phyloP scores from a whole-genome alignment of 164 flowering plant species.

The Chloranthus sessilifolius region DNA sequence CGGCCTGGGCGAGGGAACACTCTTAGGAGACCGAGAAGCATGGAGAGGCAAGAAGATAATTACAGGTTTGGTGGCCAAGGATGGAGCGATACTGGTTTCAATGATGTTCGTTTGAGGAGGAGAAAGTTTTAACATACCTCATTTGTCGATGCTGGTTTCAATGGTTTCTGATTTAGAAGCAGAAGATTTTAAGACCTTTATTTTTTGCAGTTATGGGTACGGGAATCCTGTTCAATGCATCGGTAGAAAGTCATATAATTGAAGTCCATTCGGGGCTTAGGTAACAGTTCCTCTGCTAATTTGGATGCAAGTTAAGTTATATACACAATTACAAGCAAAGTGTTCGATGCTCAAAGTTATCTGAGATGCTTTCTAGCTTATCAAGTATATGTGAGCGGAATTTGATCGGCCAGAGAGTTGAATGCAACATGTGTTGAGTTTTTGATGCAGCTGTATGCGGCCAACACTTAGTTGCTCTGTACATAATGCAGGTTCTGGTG shows the following conservation, averaged over 20 bases:
- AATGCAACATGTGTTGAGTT: too few relatives aligned
- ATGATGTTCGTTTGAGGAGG: slow-evolving; percentile 39
- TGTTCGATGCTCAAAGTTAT: background rate
- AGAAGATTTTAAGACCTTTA: too few relatives aligned
- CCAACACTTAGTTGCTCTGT: background rate
- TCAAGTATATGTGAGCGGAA: too few relatives aligned
- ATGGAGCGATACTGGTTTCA: slow-evolving; percentile 46
- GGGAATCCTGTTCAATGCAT: too few relatives aligned
- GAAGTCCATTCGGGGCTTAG: too few relatives aligned
- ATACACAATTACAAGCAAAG: background rate
- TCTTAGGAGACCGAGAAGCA: slow-evolving; percentile 39
- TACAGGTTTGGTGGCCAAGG: slow-evolving; percentile 35
- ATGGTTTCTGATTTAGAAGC: background rate
- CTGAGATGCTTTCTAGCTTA: background rate
- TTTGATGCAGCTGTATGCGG: background rate
- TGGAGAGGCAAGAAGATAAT: slow-evolving; percentile 49
- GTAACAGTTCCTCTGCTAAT: background rate
- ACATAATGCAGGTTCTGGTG: too few relatives aligned
- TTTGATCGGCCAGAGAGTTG: too few relatives aligned
- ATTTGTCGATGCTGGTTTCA: too few relatives aligned
- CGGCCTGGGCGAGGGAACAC: slow-evolving; percentile 32
- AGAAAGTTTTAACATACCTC: slow-evolving; percentile 50
- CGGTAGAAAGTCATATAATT: too few relatives aligned
- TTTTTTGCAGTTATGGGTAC: background rate
- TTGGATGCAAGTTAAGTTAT: background rate